These are phyloP conservation scores for Elsinoe fawcettii DNA, from an alignment of 2,329 filamentous ascomycete genomes.

Conservation along the genomic window DNA sequence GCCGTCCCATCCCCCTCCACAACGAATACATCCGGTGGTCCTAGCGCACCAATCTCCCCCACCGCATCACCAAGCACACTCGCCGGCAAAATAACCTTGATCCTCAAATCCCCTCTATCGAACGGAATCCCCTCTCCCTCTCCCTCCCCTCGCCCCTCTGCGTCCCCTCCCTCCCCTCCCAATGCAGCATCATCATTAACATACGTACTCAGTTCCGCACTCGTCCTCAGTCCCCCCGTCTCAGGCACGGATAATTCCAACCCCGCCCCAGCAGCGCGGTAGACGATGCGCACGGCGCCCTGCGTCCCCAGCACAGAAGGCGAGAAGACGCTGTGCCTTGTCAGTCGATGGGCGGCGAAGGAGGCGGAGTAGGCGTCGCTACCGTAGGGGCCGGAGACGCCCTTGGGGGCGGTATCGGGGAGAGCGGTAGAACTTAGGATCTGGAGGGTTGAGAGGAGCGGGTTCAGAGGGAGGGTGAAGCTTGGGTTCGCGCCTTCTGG, in stretches of 20 bases:
- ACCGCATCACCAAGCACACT: slow-evolving; percentile 60
- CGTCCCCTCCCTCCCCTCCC: not conserved
- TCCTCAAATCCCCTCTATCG: slow-evolving; percentile 65
- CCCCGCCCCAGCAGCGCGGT: slow-evolving; percentile 64
- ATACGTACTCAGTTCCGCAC: slow-evolving; percentile 85
- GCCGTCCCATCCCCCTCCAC: not conserved
- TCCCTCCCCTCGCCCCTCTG: slow-evolving; percentile 21
- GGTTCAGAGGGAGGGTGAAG: slow-evolving; percentile 81
- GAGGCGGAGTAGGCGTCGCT: slow-evolving; percentile 27
- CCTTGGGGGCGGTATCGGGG: slow-evolving; percentile 21
- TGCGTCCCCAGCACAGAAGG: slow-evolving; percentile 74
- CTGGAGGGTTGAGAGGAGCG: slow-evolving; percentile 86
- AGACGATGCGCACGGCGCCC: slow-evolving; percentile 78
- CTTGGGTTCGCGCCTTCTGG: slow-evolving; percentile 57
- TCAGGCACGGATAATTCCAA: slow-evolving; percentile 89
- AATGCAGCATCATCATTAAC: slow-evolving; percentile 21
- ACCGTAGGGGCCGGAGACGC: not conserved
- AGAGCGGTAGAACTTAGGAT: slow-evolving; percentile 68
- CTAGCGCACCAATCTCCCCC: slow-evolving; percentile 12
- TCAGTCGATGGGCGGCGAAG: slow-evolving; percentile 31
- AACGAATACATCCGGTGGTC: slow-evolving; percentile 14
- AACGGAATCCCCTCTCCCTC: slow-evolving; percentile 75
- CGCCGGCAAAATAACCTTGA: slow-evolving; percentile 93
- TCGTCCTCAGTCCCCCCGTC: slow-evolving; percentile 85
- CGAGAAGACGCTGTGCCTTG: slow-evolving; percentile 58